Conservation (phyloP, 345 rosid species). For the Camelina laxa region DNA sequence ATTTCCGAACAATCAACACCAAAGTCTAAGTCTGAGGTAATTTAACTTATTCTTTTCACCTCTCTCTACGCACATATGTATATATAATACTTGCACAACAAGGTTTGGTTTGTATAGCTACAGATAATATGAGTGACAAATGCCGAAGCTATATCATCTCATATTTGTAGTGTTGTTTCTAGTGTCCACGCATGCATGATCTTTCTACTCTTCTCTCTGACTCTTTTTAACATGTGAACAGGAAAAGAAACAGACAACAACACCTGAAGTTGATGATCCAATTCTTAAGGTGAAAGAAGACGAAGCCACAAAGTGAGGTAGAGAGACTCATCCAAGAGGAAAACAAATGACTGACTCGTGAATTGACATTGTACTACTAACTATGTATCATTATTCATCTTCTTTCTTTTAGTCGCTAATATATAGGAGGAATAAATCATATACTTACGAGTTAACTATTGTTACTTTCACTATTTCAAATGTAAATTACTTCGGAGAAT, state of each 20-base stretch:
- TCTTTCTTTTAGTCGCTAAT: neutral
- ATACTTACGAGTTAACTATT: too few species aligned
- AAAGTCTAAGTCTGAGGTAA: slow-evolving; percentile 52
- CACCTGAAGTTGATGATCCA: slow-evolving; percentile 34
- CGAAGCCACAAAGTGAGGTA: slow-evolving; percentile 40
- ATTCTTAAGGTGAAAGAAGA: slow-evolving; percentile 45
- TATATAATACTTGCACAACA: neutral
- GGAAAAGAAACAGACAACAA: slow-evolving; percentile 37
- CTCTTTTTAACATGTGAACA: slow-evolving; percentile 16
- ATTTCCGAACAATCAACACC: slow-evolving; percentile 54
- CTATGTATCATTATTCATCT: neutral
- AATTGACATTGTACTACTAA: slow-evolving; percentile 41
- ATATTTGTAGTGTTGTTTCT: too few species aligned
- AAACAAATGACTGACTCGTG: slow-evolving; percentile 44
- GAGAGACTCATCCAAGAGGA: slow-evolving; percentile 49
- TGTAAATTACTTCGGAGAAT: slow-evolving; percentile 9
- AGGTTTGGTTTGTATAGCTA: too few species aligned
- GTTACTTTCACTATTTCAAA: neutral
- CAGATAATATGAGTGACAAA: too few species aligned
- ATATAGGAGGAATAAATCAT: neutral
- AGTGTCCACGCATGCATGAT: neutral
- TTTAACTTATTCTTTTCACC: neutral
- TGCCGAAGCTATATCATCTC: too few species aligned
- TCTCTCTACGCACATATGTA: neutral
- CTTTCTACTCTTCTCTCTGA: neutral